Conservation (phyloP, 306 rosid species). For the Fagus crenata region DNA sequence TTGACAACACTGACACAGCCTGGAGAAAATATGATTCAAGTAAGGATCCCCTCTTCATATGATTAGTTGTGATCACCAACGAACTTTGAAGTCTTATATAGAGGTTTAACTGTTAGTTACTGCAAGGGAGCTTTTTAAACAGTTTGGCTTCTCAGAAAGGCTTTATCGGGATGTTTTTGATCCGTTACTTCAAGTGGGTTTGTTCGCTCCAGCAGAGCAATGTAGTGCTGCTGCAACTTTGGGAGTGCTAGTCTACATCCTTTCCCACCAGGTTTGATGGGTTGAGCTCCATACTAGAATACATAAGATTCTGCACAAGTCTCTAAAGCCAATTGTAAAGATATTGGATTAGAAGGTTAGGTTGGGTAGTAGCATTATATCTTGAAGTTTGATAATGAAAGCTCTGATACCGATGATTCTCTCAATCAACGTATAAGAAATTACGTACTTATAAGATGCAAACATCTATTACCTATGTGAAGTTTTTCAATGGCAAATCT, state of each 20-base stretch:
- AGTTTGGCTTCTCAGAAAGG: conserved; percentile 53
- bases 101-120: conserved; percentile 48
- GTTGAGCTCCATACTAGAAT: conserved; percentile 11
- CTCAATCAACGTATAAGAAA: neutral
- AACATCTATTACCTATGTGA: neutral
- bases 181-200: conserved; percentile 59
- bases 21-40: conserved; percentile 57
- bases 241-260: conserved; percentile 42
- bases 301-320: neutral
- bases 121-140: conserved; percentile 59
- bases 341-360: conserved; percentile 9
- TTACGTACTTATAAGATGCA: no score
- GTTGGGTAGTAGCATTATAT: neutral
- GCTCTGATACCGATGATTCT: neutral
- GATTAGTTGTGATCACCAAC: neutral
- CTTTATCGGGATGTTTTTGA: conserved; percentile 44
- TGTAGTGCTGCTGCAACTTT: conserved; percentile 64
- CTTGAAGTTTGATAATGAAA: conserved; percentile 13
- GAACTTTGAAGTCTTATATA: conserved; percentile 20
- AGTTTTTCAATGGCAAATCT: neutral
- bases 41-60: conserved; percentile 28
- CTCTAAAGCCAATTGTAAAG: neutral
- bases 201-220: conserved; percentile 55
- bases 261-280: conserved; percentile 57
- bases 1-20: conserved; percentile 55